These are phyloP conservation scores for Borealophlyctis nickersoniae DNA, from an alignment of 192 early-diverging fungal genomes.

Conservation along the genomic window DNA sequence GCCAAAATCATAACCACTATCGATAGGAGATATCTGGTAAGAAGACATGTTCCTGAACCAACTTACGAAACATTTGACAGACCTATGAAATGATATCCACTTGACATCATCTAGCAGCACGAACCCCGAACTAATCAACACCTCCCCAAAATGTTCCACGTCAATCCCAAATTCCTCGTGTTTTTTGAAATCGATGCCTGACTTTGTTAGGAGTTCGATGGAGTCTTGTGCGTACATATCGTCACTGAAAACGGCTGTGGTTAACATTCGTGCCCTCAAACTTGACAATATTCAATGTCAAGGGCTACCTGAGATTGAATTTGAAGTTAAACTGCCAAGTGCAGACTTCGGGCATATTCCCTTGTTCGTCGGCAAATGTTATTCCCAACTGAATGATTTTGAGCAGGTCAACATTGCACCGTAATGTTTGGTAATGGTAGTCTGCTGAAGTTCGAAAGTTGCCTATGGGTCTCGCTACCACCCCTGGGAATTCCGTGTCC, in stretches of 20 bases:
- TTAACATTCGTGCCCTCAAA: no score
- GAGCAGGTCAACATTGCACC: slow-evolving; percentile 96
- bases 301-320: slow-evolving; percentile 77
- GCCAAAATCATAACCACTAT: slow-evolving; percentile 92
- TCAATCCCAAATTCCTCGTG: slow-evolving; percentile 96
- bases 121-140: slow-evolving; percentile 94
- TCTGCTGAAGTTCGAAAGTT: slow-evolving; percentile 92
- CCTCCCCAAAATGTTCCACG: slow-evolving; percentile 92
- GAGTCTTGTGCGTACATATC: slow-evolving; percentile 99
- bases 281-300: no score
- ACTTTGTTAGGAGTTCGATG: slow-evolving; percentile 93
- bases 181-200: slow-evolving; percentile 96
- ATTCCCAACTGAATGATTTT: slow-evolving; percentile 95
- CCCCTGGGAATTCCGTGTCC: slow-evolving; percentile 99
- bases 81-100: slow-evolving; percentile 99
- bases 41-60: no score
- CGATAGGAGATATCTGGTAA: neutral
- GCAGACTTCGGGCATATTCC: slow-evolving; percentile 80
- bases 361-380: slow-evolving; percentile 76
- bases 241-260: no score
- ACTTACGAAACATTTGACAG: neutral
- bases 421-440: slow-evolving; percentile 96
- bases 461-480: slow-evolving; percentile 97
- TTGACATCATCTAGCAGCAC: slow-evolving; percentile 91
- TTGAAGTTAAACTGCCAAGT: slow-evolving; percentile 99